Evolutionary conservation across 805 yeast species (phyloP).

Genomic region (Candida sakaeoensis): DNA sequence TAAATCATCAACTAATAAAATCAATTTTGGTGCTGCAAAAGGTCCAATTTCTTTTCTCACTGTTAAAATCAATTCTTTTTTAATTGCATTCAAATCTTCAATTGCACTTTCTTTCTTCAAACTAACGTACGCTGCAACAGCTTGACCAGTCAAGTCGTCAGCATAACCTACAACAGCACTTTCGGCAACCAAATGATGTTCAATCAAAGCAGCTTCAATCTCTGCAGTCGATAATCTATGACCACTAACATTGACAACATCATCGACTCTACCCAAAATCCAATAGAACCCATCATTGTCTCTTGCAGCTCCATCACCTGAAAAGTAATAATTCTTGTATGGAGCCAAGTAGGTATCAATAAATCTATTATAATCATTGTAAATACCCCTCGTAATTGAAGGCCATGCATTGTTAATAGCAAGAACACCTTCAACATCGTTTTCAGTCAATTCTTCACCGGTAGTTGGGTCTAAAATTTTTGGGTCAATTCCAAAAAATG

Average conservation of each 20-base stretch:
- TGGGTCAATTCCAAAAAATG: slow-evolving; percentile 93
- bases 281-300: slow-evolving; percentile 95
- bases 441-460: slow-evolving; percentile 79
- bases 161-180: slow-evolving; percentile 95
- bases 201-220: slow-evolving; percentile 87
- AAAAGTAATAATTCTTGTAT: slow-evolving; percentile 89
- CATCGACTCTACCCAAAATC: slow-evolving; percentile 98
- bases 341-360: slow-evolving; percentile 91
- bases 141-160: slow-evolving; percentile 97
- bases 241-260: slow-evolving; percentile 96
- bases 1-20: slow-evolving; percentile 80
- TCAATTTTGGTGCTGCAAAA: slow-evolving; percentile 92
- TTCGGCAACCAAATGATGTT: slow-evolving; percentile 79
- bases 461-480: slow-evolving; percentile 89
- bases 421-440: slow-evolving; percentile 94
- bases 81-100: slow-evolving; percentile 51
- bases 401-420: slow-evolving; percentile 95
- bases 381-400: slow-evolving; percentile 96
- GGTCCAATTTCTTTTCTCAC: slow-evolving; percentile 92
- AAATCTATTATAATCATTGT: slow-evolving; percentile 81
- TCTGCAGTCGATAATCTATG: slow-evolving; percentile 98
- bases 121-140: slow-evolving; percentile 91
- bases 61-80: slow-evolving; percentile 75
- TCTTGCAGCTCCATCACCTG: slow-evolving; percentile 98
- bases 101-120: slow-evolving; percentile 53